Evolutionary conservation across 306 rosid species (phyloP), one percentile per base, ranked within the genome.

Genomic region (Biancaea sappan): DNA sequence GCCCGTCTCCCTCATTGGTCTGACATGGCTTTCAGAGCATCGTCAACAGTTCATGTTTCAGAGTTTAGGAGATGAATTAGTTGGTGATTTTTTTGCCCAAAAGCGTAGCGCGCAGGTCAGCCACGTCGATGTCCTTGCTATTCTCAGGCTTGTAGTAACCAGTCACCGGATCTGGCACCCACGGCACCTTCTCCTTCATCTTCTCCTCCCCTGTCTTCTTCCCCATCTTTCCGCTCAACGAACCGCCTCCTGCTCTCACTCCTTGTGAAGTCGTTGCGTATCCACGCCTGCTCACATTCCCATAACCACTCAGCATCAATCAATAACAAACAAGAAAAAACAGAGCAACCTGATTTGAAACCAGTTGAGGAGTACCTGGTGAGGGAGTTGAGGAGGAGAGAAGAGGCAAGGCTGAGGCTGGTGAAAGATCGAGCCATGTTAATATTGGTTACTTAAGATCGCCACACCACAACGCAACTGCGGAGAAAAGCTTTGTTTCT

Each of bases 81-180:
- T 82, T 77, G 66, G 73, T 32, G 59, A 68, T 2, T 44, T 87
- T 90, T 65, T 88, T 85, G 38, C 6, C 78, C 10, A 90, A 53
- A 59, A 93, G 93, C 7, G 24, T 32, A 12, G 90, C 85, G 2
- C 98, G 88, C 2, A 93, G 86, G 58, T 93, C 93, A 0, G 93
- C 95, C 3, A 72, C 93, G 64, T 93, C 98, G 50, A 84, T 76
- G 56, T 93, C 93, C 13, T 78, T 69, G 28, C 24, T 59, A 16
- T 87, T 93, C 77, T 88, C 98, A 0, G 96, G 98, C 6, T 77
- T 81, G 73, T 93, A 93, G 77, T 83, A 82, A 5, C 98, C 98
- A n/a, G 98, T 93, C 9, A 82, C 86, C 2, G 98, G 98, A 48
- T 90, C 91, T 2, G 98, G 98, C 22, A 90, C 86, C 98, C 98